Evolutionary conservation across 805 yeast species (phyloP).

Genomic region (Candida ovalis): DNA sequence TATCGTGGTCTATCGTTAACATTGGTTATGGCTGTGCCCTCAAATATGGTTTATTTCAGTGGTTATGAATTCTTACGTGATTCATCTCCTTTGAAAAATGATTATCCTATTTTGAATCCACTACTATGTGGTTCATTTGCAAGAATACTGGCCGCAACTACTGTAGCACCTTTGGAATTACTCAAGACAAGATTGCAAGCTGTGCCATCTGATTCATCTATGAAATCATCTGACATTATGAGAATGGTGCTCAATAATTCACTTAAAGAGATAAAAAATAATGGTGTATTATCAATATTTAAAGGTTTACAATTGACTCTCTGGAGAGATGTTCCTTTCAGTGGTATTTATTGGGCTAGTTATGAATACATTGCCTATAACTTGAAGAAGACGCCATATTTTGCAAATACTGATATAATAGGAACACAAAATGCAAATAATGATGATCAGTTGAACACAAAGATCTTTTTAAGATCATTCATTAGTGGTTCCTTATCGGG

Average conservation of each 20-base stretch:
- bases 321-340: slow-evolving; percentile 97
- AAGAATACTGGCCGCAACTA: slow-evolving; percentile 75
- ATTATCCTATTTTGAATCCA: slow-evolving; percentile 53
- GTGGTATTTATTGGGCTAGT: slow-evolving; percentile 90
- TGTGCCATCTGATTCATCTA: slow-evolving; percentile 49
- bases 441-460: slow-evolving; percentile 18
- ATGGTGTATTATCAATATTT: slow-evolving; percentile 68
- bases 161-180: slow-evolving; percentile 83
- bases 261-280: slow-evolving; percentile 39
- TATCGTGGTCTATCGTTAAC: slow-evolving; percentile 90
- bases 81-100: slow-evolving; percentile 49
- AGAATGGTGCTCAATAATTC: slow-evolving; percentile 38
- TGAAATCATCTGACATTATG: slow-evolving; percentile 40
- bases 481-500: slow-evolving; percentile 84
- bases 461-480: slow-evolving; percentile 60
- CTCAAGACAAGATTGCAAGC: slow-evolving; percentile 87
- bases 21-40: slow-evolving; percentile 83
- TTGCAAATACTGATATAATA: slow-evolving; percentile 22
- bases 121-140: slow-evolving; percentile 83
- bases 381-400: slow-evolving; percentile 23
- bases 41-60: slow-evolving; percentile 89
- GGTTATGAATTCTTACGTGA: slow-evolving; percentile 89
- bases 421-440: slow-evolving; percentile 10
- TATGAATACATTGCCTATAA: slow-evolving; percentile 52
- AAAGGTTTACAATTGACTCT: slow-evolving; percentile 83